phyloP scores from a whole-genome alignment of 75 land plant genomes.

The Larix kaempferi region DNA sequence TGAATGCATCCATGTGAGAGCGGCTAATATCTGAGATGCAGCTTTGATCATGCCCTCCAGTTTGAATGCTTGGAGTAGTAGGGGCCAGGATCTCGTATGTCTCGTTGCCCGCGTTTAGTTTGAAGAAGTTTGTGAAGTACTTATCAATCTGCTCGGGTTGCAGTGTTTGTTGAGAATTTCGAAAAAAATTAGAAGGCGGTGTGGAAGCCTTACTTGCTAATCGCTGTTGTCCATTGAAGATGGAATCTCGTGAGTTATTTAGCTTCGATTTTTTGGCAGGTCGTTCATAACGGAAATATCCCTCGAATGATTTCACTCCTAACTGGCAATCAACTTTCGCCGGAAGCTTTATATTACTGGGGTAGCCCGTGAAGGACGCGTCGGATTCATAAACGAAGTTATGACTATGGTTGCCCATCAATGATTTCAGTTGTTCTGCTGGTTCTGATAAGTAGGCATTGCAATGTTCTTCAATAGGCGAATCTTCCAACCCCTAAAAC shows the following conservation, averaged over 20 bases:
- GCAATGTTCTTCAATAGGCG: neutral
- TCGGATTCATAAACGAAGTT: neutral
- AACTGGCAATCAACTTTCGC: neutral
- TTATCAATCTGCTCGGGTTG: neutral
- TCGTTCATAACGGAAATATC: neutral
- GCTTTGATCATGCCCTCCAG: neutral
- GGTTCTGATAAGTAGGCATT: neutral
- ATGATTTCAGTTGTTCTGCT: neutral
- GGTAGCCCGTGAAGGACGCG: neutral
- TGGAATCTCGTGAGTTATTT: neutral
- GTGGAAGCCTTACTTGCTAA: slow-evolving; percentile 1
- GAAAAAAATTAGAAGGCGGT: neutral
- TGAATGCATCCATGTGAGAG: neutral
- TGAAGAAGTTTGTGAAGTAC: neutral
- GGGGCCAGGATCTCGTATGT: neutral
- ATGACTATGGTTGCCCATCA: neutral
- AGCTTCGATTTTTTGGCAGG: neutral
- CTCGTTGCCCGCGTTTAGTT: neutral
- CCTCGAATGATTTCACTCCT: neutral
- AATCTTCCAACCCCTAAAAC: neutral
- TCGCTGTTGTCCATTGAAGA: neutral
- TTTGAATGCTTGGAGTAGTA: neutral
- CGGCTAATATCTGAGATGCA: neutral
- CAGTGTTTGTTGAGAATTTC: neutral
- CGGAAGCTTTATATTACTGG: neutral